Conservation (phyloP, 2,329 filamentous ascomycete genomes). For the Lachnellula suecica region DNA sequence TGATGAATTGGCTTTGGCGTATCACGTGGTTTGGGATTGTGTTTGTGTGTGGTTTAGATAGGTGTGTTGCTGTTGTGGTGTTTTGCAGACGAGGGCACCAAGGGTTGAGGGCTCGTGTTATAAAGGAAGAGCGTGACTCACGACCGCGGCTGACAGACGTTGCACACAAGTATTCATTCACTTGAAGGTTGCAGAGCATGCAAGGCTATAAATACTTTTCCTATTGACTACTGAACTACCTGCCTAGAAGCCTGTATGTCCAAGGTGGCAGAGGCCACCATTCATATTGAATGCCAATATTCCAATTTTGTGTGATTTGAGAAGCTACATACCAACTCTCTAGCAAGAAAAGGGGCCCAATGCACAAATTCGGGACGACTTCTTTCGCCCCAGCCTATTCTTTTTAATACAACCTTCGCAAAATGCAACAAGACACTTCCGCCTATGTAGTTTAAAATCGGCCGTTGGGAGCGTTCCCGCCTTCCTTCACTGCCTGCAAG, state of each 20-base stretch:
- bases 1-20: not conserved
- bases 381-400: not conserved
- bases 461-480: constrained; percentile 29
- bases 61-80: too few relatives aligned
- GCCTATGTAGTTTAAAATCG: constrained; percentile 7
- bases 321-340: not conserved
- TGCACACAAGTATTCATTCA: too few relatives aligned
- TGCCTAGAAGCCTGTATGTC: not conserved
- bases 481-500: constrained; percentile 74
- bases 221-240: too few relatives aligned
- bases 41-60: too few relatives aligned
- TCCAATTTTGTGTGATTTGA: not conserved
- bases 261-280: not conserved
- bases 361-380: constrained; percentile 2
- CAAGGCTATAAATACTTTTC: too few relatives aligned
- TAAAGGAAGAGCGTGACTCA: too few relatives aligned
- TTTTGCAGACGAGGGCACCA: too few relatives aligned
- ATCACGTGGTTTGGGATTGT: not conserved
- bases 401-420: constrained; percentile 17
- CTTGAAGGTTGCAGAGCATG: too few relatives aligned
- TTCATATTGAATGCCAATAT: not conserved
- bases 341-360: not conserved
- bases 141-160: too few relatives aligned
- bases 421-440: constrained; percentile 10
- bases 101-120: too few relatives aligned